phyloP scores from a whole-genome alignment of 805 yeast genomes.

The Metschnikowia kofuensis region DNA sequence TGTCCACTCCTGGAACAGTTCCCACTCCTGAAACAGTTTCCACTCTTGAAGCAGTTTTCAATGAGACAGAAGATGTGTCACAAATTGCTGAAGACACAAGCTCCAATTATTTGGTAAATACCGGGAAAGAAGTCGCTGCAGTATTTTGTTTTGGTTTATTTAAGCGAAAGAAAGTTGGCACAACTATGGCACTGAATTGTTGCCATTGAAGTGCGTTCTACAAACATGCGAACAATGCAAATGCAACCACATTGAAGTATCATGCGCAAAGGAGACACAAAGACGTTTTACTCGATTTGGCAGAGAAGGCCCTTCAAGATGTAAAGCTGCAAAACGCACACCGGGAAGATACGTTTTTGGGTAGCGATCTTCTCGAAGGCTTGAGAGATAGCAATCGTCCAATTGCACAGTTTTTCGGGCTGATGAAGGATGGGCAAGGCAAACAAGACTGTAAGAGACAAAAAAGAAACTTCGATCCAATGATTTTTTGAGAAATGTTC shows the following conservation, averaged over 20 bases:
- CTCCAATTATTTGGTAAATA: too few relatives aligned
- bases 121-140: too few relatives aligned
- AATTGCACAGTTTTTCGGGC: background rate
- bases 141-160: background rate
- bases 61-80: too few relatives aligned
- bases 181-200: background rate
- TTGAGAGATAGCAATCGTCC: too few relatives aligned
- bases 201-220: background rate
- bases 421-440: background rate
- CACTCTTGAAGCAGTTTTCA: too few relatives aligned
- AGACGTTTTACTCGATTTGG: background rate
- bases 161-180: background rate
- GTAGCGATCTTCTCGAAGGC: background rate
- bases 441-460: background rate
- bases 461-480: background rate
- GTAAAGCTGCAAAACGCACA: background rate
- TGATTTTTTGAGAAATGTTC: background rate
- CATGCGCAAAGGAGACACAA: background rate
- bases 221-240: background rate
- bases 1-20: too few relatives aligned
- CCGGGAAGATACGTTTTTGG: background rate
- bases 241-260: background rate
- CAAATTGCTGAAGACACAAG: too few relatives aligned
- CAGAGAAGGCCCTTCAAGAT: background rate
- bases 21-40: too few relatives aligned